Conservation (phyloP, 2,329 filamentous ascomycete species). For the Arthrinium puccinioides region DNA sequence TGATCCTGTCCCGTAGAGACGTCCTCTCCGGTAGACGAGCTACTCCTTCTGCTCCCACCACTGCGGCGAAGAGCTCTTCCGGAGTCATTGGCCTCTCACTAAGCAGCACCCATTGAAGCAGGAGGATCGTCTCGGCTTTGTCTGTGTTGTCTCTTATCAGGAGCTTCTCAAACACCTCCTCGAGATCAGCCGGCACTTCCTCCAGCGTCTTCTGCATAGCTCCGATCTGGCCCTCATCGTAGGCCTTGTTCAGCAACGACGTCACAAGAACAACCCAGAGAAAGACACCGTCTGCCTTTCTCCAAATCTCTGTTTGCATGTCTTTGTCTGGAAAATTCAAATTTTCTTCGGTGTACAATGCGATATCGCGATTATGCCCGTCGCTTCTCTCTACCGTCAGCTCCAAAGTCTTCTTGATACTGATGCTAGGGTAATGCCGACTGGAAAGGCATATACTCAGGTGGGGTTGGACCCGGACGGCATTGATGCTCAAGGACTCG, state of each 20-base stretch:
- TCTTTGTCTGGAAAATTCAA: background rate
- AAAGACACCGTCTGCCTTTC: conserved; percentile 30
- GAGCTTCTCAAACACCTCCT: conserved; percentile 6
- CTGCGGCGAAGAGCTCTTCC: conserved; percentile 7
- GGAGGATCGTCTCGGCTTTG: conserved; percentile 4
- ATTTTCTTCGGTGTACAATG: background rate
- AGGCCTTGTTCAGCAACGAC: conserved; percentile 10
- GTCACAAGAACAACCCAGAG: conserved; percentile 28
- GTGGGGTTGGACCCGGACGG: background rate
- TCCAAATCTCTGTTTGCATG: background rate
- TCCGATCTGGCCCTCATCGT: conserved; percentile 6
- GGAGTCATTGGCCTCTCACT: conserved; percentile 1
- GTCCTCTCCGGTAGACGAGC: no score
- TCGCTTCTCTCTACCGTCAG: background rate
- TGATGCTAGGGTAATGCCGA: conserved; percentile 2
- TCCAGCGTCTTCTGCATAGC: conserved; percentile 2
- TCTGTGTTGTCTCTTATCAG: conserved; percentile 3
- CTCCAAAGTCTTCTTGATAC: conserved; percentile 3
- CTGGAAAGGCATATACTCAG: conserved; percentile 2
- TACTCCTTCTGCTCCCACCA: no score
- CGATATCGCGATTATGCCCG: background rate
- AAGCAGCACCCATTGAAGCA: conserved; percentile 10
- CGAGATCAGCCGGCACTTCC: conserved; percentile 7
- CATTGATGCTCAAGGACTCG: background rate
- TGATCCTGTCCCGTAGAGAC: background rate